Conservation (phyloP, 768 basidiomycete species). For the Lenzites betulinus region DNA sequence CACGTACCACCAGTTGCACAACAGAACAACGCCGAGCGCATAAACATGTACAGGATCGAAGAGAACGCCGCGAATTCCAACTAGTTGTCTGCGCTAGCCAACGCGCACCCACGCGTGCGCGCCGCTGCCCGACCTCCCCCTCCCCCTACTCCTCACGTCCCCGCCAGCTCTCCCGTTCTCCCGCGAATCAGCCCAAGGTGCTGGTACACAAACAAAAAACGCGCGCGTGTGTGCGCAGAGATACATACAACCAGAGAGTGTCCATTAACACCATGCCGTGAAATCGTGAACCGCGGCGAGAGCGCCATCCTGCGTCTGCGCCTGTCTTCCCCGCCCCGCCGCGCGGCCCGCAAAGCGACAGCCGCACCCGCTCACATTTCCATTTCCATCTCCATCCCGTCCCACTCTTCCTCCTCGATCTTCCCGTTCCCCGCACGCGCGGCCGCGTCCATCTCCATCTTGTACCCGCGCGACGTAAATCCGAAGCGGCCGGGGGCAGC, state of each 20-base stretch:
- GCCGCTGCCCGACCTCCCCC: background rate
- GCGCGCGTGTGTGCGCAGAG: background rate
- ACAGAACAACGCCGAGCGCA: slow-evolving; percentile 9
- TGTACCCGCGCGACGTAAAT: slow-evolving; percentile 32
- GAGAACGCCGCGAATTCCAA: background rate
- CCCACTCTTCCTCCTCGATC: slow-evolving; percentile 46
- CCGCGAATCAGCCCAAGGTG: background rate
- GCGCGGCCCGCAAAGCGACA: background rate
- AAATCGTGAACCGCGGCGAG: background rate
- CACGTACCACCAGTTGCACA: slow-evolving; percentile 21
- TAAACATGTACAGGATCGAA: slow-evolving; percentile 15
- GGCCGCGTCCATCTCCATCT: slow-evolving; percentile 24
- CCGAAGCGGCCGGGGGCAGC: slow-evolving; percentile 24
- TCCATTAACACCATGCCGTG: background rate
- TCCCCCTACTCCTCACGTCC: background rate
- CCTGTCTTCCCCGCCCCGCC: background rate
- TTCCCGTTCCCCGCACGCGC: slow-evolving; percentile 30
- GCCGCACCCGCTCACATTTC: slow-evolving; percentile 45
- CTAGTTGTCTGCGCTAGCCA: background rate
- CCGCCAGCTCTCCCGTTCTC: too few relatives aligned
- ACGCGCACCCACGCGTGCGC: background rate
- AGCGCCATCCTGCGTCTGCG: background rate
- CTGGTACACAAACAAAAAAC: slow-evolving; percentile 8
- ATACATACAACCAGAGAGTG: slow-evolving; percentile 11
- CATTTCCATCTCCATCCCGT: slow-evolving; percentile 68